Base-by-base conservation (phyloP, 768 basidiomycete genomes). In the Collybia nuda region DNA sequence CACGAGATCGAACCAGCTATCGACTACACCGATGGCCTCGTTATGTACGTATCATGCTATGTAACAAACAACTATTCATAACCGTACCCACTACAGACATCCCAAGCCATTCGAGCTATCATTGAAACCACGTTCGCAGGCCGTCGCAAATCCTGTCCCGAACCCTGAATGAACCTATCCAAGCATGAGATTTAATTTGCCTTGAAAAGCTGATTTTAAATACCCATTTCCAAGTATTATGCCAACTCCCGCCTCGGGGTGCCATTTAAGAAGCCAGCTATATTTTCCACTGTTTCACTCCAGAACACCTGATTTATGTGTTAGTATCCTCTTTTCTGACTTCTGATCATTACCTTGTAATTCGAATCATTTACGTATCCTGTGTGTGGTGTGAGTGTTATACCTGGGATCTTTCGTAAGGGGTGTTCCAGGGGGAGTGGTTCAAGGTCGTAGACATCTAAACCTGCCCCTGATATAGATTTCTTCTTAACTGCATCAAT, bases 371-470 rank as follows among this genome's bases (percentile, higher is more conserved):
- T 75, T 7, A 78, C 70, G 62, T 82, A 83, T n/a, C 75, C 84
- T 50, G 72, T 78, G 57, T 86, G 85, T 1, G 84, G 85, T n/a
- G 72, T 77, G 28, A 85, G 65, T 1, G 80, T 81, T 4, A 83
- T 80, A 52, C 82, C 82, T 41, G 72, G 65, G 45, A 80, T 59
- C 28, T 60, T 69, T 43, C 84, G 71, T 17, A 85, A 51, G 0
- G 80, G 75, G 58, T 85, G 79, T 44, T 80, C 76, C 29, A 80
- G 53, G 4, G 82, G 81, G 46, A 85, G 64, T n/a, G 85, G 86
- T 57, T 88, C 84, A 29, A 75, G 58, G 40, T 85, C 84, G 58
- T 78, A 87, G 1, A 88, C 86, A 62, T 87, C 85, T 47, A 87
- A 61, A 0, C 81, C 85, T 0, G 79, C 85, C 0, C 82, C 85